Percentiles rank a stretch among this genome's conserved stretches.
These are phyloP conservation scores for Talaromyces rugulosus DNA, from an alignment of 2,329 filamentous ascomycete species.

Conservation along the genomic window DNA sequence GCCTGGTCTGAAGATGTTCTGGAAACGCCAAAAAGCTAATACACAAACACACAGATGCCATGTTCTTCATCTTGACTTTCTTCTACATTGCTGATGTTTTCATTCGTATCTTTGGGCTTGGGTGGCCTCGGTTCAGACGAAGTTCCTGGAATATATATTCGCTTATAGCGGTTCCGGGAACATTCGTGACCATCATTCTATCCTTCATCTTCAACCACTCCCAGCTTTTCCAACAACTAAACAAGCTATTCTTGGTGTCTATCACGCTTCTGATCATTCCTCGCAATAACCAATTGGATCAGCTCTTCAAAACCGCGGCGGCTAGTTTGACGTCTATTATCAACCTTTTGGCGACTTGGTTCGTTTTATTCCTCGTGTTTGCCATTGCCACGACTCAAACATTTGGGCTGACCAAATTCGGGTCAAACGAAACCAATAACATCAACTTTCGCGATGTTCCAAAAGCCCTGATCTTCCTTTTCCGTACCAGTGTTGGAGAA, in stretches of 20 bases:
- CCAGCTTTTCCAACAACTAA: conserved; percentile 68
- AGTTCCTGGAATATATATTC: conserved; percentile 97
- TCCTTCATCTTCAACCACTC: conserved; percentile 55
- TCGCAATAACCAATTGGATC: conserved; percentile 92
- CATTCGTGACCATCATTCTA: conserved; percentile 77
- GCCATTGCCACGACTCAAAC: conserved; percentile 95
- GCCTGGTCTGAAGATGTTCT: neutral
- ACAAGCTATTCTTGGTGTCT: conserved; percentile 91
- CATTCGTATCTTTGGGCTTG: conserved; percentile 80
- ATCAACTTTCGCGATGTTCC: conserved; percentile 92
- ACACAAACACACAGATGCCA: conserved; percentile 46
- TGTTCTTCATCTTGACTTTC: conserved; percentile 78
- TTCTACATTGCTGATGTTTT: conserved; percentile 78
- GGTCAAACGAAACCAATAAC: conserved; percentile 65
- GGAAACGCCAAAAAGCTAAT: neutral
- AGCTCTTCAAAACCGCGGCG: conserved; percentile 97
- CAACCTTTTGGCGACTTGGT: conserved; percentile 93
- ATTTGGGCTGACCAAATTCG: conserved; percentile 91
- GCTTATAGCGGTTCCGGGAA: conserved; percentile 70
- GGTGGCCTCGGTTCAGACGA: conserved; percentile 84
- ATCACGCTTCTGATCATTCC: conserved; percentile 89
- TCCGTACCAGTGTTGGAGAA: conserved; percentile 88
- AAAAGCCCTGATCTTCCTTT: conserved; percentile 87
- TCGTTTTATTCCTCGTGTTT: conserved; percentile 92
- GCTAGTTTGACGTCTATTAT: conserved; percentile 86